Conservation (phyloP, 192 early-diverging fungal genomes). For the Rhizophagus clarus region DNA sequence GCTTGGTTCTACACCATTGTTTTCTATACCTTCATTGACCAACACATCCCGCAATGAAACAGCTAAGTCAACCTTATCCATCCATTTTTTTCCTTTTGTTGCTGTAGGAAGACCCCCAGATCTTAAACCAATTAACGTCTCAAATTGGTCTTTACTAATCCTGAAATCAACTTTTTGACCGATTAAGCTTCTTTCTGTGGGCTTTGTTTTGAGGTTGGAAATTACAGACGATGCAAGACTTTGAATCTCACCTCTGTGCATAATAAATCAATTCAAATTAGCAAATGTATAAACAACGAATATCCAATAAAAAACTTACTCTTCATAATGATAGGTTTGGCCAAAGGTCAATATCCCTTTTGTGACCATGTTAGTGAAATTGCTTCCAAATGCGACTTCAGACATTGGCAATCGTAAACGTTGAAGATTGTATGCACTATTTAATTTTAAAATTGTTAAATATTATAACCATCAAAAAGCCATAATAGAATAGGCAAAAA, state of each 20-base stretch:
- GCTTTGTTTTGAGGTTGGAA: neutral
- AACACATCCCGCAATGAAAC: constrained; percentile 10
- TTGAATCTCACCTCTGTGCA: constrained; percentile 13
- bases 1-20: neutral
- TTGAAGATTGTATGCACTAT: constrained; percentile 17
- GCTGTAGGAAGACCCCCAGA: constrained; percentile 13
- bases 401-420: neutral
- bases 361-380: constrained; percentile 5
- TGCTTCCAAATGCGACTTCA: constrained; percentile 9
- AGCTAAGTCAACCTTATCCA: constrained; percentile 14
- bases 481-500: neutral
- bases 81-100: constrained; percentile 26
- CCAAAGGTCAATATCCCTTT: constrained; percentile 23
- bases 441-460: constrained; percentile 2
- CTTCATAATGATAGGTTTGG: constrained; percentile 5
- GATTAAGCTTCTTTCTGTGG: constrained; percentile 26
- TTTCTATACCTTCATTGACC: constrained; percentile 21
- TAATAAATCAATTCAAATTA: neutral
- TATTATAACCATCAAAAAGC: neutral
- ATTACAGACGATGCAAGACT: constrained; percentile 15
- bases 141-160: constrained; percentile 9
- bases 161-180: constrained; percentile 5
- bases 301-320: constrained; percentile 16
- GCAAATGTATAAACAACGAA: neutral
- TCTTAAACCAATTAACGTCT: constrained; percentile 20